These are phyloP conservation scores for Ilyonectria sp. DNA, from an alignment of 2,329 filamentous ascomycete species.

Conservation along the genomic window DNA sequence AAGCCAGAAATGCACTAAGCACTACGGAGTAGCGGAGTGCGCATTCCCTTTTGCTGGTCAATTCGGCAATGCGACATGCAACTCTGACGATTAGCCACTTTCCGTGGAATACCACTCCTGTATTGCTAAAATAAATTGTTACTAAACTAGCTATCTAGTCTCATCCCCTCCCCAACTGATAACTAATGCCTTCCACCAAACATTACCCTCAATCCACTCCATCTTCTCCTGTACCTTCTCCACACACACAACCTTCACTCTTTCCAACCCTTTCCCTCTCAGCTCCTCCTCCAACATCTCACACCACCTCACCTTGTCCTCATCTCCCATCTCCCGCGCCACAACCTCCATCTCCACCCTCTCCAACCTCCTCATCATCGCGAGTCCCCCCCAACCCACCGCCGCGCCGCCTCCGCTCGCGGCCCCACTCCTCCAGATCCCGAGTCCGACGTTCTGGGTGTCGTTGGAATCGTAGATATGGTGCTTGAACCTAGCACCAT, in stretches of 20 bases:
- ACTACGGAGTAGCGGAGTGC: background rate
- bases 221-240: constrained; percentile 42
- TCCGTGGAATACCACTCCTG: background rate
- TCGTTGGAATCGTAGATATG: constrained; percentile 8
- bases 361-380: constrained; percentile 49
- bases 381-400: constrained; percentile 50
- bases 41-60: background rate
- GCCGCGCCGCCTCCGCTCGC: constrained; percentile 33
- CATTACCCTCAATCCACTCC: constrained; percentile 40
- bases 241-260: constrained; percentile 41
- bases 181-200: constrained; percentile 32
- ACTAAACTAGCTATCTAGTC: background rate
- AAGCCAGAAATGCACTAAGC: background rate
- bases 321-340: constrained; percentile 49
- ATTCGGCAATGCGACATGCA: background rate
- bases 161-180: background rate
- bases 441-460: constrained; percentile 30
- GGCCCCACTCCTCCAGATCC: constrained; percentile 34
- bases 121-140: background rate
- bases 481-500: constrained; percentile 49
- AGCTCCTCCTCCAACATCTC: constrained; percentile 48
- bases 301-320: constrained; percentile 56
- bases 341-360: constrained; percentile 59
- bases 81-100: background rate
- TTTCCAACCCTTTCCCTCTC: constrained; percentile 34